Base-by-base conservation (phyloP, 345 rosid species). In the Eucalyptus marginata region DNA sequence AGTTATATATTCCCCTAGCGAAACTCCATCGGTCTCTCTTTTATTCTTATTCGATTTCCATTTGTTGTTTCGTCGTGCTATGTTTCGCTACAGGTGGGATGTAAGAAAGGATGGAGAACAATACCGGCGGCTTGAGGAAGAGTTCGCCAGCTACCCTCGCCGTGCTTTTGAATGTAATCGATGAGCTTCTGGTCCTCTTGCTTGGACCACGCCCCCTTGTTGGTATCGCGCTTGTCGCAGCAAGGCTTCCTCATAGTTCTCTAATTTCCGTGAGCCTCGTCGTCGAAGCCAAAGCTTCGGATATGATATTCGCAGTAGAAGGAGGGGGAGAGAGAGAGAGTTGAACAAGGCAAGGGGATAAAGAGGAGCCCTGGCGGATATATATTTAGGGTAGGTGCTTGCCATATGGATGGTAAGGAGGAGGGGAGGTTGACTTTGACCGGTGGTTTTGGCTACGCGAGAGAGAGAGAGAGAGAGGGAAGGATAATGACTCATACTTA, bases 131-230 rank as follows among this genome's bases (percentile, higher is more conserved):
- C 93, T 86, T 93, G 90, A 46, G 94, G 94, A 29, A 93, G 91
- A 49, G 92, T 88, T 10, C 92, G 91, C 94, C 94, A 93, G 83
- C 92, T 90, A 33, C 94, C 94, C 87, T 93, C 94, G 66, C 94
- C 94, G 27, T 93, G 93, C 80, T 91, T 90, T 16, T 86, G 88
- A 68, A 93, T 91, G 89, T 92, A 91, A 51, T 91, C 94, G 46
- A 88, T 88, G 89, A 93, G 94, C 88, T 91, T 91, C 89, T 91
- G 92, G 91, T 93, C 94, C 87, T 93, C 94, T 89, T 93, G 92
- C 87, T 90, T 92, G 24, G 93, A 91, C 94, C 94, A 93, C 13
- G 94, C 94, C 9, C 94, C 94, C 87, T 91, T 92, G 91, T 92
- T 93, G 13, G 66, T 93, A 66, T 89, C 92, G 49, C 87, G 87